Conservation (phyloP, 306 rosid genomes). For the Begonia loranthoides region DNA sequence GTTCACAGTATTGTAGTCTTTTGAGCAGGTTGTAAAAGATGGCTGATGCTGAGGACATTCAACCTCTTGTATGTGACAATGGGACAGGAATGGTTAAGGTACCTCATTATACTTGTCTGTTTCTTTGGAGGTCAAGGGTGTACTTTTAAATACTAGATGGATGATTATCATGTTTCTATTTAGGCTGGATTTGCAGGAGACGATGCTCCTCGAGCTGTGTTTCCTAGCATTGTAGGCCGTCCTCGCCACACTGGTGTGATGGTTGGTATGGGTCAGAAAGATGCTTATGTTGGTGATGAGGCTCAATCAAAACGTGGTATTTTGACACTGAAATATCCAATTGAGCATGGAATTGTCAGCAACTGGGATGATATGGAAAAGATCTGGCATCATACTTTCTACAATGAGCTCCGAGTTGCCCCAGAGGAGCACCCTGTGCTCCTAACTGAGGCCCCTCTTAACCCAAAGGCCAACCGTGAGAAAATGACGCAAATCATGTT, state of each 20-base stretch:
- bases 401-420: constrained; percentile 96
- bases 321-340: constrained; percentile 84
- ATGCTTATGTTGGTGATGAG: constrained; percentile 98
- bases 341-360: constrained; percentile 99
- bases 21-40: constrained; percentile 42
- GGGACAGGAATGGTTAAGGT: constrained; percentile 99
- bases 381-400: constrained; percentile 99
- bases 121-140: background rate
- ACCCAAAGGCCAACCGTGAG: constrained; percentile 97
- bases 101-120: background rate
- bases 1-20: constrained; percentile 2
- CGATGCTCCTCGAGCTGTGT: constrained; percentile 99
- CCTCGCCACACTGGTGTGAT: constrained; percentile 99
- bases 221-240: constrained; percentile 97
- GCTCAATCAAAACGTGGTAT: constrained; percentile 98
- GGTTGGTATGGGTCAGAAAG: constrained; percentile 99
- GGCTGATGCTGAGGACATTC: constrained; percentile 96
- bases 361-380: constrained; percentile 99
- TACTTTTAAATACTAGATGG: constrained; percentile 3
- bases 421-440: constrained; percentile 99
- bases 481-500: constrained; percentile 99
- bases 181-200: constrained; percentile 99
- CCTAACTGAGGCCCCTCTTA: constrained; percentile 94
- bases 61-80: constrained; percentile 95
- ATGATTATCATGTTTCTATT: constrained; percentile 2